Evolutionary conservation across 208 protist genomes (phyloP).

Genomic region (Zelonia costaricensis): DNA sequence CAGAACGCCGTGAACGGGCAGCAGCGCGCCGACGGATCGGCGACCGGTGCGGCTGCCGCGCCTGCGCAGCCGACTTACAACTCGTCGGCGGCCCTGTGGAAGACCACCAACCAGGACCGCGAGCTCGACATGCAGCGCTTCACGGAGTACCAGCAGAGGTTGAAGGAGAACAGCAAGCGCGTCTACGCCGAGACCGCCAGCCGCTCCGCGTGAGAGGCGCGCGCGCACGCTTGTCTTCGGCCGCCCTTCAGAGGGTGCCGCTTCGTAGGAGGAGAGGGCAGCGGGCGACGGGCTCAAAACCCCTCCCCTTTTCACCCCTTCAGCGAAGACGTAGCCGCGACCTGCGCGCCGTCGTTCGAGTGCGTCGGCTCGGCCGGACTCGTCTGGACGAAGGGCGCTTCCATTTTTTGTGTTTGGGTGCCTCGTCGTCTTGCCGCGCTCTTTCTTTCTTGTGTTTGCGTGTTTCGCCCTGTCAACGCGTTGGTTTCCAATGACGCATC

Average conservation of each 20-base stretch:
- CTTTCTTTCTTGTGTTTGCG: not conserved
- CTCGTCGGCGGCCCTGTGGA: constrained; percentile 73
- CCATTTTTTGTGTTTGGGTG: not conserved
- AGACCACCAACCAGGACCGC: constrained; percentile 80
- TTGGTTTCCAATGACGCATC: too few species aligned
- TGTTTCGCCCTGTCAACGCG: too few species aligned
- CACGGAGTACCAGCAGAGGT: constrained; percentile 69
- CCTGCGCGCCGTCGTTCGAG: too few species aligned
- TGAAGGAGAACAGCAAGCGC: constrained; percentile 57
- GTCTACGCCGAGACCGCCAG: constrained; percentile 57
- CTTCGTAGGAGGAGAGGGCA: constrained; percentile 21
- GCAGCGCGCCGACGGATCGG: not conserved
- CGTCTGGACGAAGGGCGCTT: too few species aligned
- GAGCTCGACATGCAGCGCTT: constrained; percentile 73
- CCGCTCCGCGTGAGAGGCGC: too few species aligned
- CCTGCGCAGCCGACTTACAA: constrained; percentile 27
- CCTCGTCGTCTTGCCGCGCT: not conserved
- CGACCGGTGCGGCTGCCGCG: constrained; percentile 6
- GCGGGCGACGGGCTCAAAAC: too few species aligned
- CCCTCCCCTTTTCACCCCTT: too few species aligned
- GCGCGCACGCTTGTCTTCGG: too few species aligned
- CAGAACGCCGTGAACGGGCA: constrained; percentile 18
- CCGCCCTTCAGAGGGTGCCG: constrained; percentile 18
- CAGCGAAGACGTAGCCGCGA: too few species aligned
- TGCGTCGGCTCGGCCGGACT: too few species aligned